A percentile compares a stretch with the other conserved stretches of the same genome.
These are phyloP conservation scores for Ascochyta rabiei DNA, from an alignment of 2,329 filamentous ascomycete species.

Conservation along the genomic window DNA sequence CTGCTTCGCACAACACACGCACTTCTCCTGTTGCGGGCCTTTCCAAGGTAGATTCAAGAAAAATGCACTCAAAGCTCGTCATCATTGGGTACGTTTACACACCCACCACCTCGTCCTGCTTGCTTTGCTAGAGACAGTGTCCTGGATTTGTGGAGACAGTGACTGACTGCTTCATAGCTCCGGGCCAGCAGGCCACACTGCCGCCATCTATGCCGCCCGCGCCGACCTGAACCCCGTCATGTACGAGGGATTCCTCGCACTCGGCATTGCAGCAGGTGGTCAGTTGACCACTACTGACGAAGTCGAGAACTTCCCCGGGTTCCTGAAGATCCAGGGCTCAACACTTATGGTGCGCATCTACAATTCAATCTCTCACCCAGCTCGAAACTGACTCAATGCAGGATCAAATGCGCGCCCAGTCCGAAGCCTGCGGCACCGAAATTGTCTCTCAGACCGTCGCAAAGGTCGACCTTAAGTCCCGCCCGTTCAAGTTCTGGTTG, in stretches of 20 bases:
- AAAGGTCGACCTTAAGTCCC: slow-evolving; percentile 79
- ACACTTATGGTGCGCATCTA: slow-evolving; percentile 74
- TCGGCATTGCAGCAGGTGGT: slow-evolving; percentile 93
- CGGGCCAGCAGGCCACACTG: slow-evolving; percentile 95
- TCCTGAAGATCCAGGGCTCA: slow-evolving; percentile 84
- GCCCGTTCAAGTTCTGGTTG: slow-evolving; percentile 88
- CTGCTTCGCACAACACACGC: slow-evolving; percentile 70
- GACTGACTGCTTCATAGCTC: slow-evolving; percentile 65
- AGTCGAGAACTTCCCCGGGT: slow-evolving; percentile 97
- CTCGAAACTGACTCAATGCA: slow-evolving; percentile 37
- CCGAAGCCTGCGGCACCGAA: slow-evolving; percentile 86
- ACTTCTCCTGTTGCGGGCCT: slow-evolving; percentile 50
- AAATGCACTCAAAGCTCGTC: slow-evolving; percentile 92
- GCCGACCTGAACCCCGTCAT: slow-evolving; percentile 94
- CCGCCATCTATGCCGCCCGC: slow-evolving; percentile 92
- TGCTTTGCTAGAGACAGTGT: background rate
- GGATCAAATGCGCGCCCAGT: slow-evolving; percentile 92
- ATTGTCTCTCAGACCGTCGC: slow-evolving; percentile 93
- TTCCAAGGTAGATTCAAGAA: slow-evolving; percentile 54
- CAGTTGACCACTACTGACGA: slow-evolving; percentile 99
- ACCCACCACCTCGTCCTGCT: slow-evolving; percentile 50
- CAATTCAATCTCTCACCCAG: background rate
- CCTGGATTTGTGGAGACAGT: slow-evolving; percentile 19
- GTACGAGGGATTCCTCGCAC: slow-evolving; percentile 97
- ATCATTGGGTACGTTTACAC: slow-evolving; percentile 55